Evolutionary conservation across 2,329 filamentous ascomycete genomes (phyloP).

Genomic region (Aspergillus viridinutans): DNA sequence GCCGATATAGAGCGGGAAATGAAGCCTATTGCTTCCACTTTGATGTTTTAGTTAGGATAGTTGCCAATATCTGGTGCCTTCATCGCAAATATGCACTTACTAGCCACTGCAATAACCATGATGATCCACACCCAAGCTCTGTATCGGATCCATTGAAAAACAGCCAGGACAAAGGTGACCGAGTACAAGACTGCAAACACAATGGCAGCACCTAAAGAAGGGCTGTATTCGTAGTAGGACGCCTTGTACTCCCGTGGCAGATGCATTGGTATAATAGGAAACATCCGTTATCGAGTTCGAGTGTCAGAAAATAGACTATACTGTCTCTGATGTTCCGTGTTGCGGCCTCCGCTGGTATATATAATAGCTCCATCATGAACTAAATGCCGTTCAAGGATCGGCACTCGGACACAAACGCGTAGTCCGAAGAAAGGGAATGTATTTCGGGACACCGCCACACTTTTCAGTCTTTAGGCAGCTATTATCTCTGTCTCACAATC

Average conservation of each 20-base stretch:
- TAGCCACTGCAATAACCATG: slow-evolving; percentile 30
- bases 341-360: neutral
- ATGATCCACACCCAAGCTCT: slow-evolving; percentile 29
- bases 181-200: slow-evolving; percentile 26
- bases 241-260: neutral
- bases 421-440: no score
- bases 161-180: slow-evolving; percentile 20
- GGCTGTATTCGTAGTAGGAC: slow-evolving; percentile 23
- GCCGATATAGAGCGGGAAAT: slow-evolving; percentile 30
- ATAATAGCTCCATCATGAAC: neutral
- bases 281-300: neutral
- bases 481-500: neutral
- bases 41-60: neutral
- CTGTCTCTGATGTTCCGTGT: neutral
- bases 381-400: neutral
- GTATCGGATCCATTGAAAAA: slow-evolving; percentile 31
- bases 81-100: slow-evolving; percentile 14
- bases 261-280: neutral
- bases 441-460: neutral
- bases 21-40: slow-evolving; percentile 40
- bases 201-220: slow-evolving; percentile 26
- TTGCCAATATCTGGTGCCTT: no score
- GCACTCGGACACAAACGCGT: neutral
- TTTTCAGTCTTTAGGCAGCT: neutral
- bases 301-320: neutral